Evolutionary conservation across 306 rosid genomes (phyloP).

Genomic region (Macrotyloma uniflorum): DNA sequence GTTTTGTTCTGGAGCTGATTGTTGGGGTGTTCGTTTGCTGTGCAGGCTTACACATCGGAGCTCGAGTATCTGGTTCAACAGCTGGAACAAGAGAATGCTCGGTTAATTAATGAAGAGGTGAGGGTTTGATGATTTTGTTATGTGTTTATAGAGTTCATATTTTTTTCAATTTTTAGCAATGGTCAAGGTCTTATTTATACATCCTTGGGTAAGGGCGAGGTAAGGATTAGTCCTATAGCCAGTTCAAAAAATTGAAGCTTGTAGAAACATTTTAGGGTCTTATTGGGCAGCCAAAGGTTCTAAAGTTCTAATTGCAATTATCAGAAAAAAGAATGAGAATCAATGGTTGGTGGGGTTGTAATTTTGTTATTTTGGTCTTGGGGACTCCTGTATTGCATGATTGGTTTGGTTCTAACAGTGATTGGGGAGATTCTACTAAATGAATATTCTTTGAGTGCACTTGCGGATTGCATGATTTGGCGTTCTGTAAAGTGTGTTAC

Average conservation of each 20-base stretch:
- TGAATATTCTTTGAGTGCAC: neutral
- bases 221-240: no score
- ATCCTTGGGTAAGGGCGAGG: no score
- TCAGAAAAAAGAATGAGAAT: neutral
- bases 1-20: neutral
- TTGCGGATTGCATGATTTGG: neutral
- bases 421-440: no score
- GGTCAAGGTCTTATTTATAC: no score
- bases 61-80: conserved; percentile 73
- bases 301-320: neutral
- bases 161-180: neutral
- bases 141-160: neutral
- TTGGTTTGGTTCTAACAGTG: neutral
- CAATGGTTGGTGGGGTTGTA: neutral
- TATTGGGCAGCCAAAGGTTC: neutral
- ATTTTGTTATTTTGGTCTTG: neutral
- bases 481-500: conserved; percentile 9
- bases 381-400: neutral
- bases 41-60: conserved; percentile 83
- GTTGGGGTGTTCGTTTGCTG: neutral
- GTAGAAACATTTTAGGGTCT: neutral
- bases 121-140: neutral
- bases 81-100: conserved; percentile 75
- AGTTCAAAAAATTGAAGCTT: neutral
- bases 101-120: conserved; percentile 68